phyloP scores from a whole-genome alignment of 331 rosid species.

The Pyracantha coccinea region DNA sequence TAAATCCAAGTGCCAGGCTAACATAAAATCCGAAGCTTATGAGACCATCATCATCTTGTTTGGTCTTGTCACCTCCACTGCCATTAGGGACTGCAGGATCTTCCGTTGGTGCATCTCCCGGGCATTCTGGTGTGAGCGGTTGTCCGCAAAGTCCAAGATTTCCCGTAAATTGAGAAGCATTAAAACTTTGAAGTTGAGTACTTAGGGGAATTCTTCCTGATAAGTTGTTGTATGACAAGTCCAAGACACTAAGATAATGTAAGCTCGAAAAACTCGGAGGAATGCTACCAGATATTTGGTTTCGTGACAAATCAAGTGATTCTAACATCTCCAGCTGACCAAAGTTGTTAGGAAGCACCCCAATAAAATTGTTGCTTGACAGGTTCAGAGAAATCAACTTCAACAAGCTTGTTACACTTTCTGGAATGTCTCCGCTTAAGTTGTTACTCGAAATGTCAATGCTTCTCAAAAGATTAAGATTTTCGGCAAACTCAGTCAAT shows the following conservation, averaged over 20 bases:
- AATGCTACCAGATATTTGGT: neutral
- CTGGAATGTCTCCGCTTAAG: constrained; percentile 1
- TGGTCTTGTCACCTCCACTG: neutral
- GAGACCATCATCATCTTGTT: neutral
- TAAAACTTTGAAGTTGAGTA: constrained; percentile 6
- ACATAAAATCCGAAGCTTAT: constrained; percentile 11
- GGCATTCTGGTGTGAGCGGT: neutral
- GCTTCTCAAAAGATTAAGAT: neutral
- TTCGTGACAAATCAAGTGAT: constrained; percentile 11
- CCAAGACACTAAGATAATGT: neutral
- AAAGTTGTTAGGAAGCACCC: neutral
- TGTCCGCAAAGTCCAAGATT: constrained; percentile 2
- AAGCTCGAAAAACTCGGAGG: neutral
- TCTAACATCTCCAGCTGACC: constrained; percentile 1
- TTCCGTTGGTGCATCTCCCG: neutral
- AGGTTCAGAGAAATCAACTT: constrained; percentile 6
- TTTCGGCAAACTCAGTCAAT: neutral
- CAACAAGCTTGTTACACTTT: neutral
- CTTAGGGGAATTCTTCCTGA: neutral
- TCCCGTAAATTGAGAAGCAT: neutral
- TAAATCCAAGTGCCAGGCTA: constrained; percentile 12
- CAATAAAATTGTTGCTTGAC: neutral
- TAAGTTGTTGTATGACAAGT: constrained; percentile 4
- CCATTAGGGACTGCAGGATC: neutral
- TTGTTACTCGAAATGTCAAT: constrained; percentile 11